Evolutionary conservation across 345 rosid species (phyloP).

Genomic region (Luvunga scandens): DNA sequence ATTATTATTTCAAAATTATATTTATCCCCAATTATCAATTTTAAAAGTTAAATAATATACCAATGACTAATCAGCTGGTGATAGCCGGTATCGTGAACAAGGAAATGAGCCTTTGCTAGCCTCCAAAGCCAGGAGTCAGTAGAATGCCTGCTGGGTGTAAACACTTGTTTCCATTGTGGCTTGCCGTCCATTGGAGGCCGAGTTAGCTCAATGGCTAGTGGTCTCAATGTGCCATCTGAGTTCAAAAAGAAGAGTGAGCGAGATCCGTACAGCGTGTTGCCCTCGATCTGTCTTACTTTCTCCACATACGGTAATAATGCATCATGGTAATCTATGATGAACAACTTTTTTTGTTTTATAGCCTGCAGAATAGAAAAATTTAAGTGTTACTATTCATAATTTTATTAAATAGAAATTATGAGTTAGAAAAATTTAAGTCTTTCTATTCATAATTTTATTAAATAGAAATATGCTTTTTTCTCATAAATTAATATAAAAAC

Average conservation of each 20-base stretch:
- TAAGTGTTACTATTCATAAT: neutral
- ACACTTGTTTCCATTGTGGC: conserved; percentile 67
- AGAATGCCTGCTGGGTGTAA: conserved; percentile 34
- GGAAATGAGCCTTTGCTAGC: conserved; percentile 66
- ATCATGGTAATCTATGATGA: conserved; percentile 62
- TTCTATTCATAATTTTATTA: neutral
- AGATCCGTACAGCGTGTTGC: conserved; percentile 60
- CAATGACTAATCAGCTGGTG: conserved; percentile 79
- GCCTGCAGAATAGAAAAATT: conserved; percentile 30
- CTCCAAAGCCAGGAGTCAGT: conserved; percentile 69
- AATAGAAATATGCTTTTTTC: too few relatives aligned
- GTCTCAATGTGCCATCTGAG: conserved; percentile 48
- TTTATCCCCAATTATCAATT: too few relatives aligned
- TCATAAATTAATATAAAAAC: neutral
- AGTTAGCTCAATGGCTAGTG: conserved; percentile 62
- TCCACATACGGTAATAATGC: conserved; percentile 57
- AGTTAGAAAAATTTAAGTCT: neutral
- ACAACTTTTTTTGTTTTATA: conserved; percentile 41
- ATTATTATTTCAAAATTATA: too few relatives aligned
- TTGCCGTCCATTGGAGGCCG: conserved; percentile 51
- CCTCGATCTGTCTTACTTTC: conserved; percentile 50
- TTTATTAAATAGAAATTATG: neutral
- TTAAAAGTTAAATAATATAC: conserved; percentile 21
- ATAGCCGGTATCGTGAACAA: conserved; percentile 58
- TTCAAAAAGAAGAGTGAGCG: conserved; percentile 59